Evolutionary conservation across 2,329 filamentous ascomycete genomes (phyloP), one percentile per base, ranked within the genome.

Genomic region (Rasamsonia emersonii): DNA sequence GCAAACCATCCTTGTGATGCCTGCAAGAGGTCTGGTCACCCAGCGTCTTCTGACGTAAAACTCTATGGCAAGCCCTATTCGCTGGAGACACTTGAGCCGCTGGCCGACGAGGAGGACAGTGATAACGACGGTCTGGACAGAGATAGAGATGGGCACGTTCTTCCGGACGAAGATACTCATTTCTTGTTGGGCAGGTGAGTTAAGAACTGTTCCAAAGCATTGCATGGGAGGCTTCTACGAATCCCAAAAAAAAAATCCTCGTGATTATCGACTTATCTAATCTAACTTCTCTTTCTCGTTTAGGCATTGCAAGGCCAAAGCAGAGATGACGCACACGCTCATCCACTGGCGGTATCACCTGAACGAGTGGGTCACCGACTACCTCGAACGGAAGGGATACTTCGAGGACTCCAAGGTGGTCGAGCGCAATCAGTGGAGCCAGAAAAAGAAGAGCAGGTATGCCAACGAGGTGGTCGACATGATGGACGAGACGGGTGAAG

Each of bases 291-390:
- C n/a, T n/a, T n/a, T n/a, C n/a, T n/a, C n/a, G n/a, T 32, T 7
- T 30, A 61, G 61, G 38, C 67, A 69, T 38, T 82, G 77, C 61
- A 73, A 70, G 47, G 58, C 61, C 18, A 80, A 79, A 42, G 82
- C 83, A 0, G 67, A 76, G 41, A 78, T 78, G 23, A 79, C 81
- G 0, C 83, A 89, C 49, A 71, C 70, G 1, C 67, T 89, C 3
- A 69, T 76, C 4, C 84, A 91, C 57, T 88, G 84, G 84, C 79
- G 79, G 35, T 74, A 73, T 38, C 73, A 77, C 27, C 72, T 89
- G n/a, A 79, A 82, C 48, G 70, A 79, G 41, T 82, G 73, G 70
- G 77, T 88, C 0, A 65, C 80, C 15, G 67, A 70, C 17, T 74
- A 72, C 32, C 71, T 91, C 0, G 56, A 67, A 15, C 54, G 54